Percentiles rank a stretch among this genome's conserved stretches.
These are phyloP conservation scores for Posidonia oceanica DNA, from an alignment of 116 monocot species.

Conservation along the genomic window DNA sequence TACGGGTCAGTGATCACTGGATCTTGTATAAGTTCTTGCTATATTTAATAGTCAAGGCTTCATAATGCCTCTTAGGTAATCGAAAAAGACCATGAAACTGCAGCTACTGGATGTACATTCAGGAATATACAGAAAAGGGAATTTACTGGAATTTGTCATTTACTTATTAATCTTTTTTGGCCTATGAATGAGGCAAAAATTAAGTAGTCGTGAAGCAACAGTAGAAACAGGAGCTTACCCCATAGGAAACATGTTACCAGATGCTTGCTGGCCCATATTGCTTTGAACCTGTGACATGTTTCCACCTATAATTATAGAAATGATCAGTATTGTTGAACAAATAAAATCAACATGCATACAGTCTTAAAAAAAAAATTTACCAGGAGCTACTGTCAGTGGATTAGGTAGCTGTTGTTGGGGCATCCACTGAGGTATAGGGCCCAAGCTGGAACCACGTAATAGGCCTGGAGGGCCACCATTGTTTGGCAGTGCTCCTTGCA, in stretches of 20 bases:
- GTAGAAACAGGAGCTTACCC: constrained; percentile 29
- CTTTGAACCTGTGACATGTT: constrained; percentile 52
- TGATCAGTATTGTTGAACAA: neutral
- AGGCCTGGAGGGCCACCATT: constrained; percentile 20
- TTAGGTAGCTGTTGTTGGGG: constrained; percentile 9
- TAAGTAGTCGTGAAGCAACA: too few relatives aligned
- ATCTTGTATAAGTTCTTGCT: too few relatives aligned
- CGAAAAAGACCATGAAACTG: too few relatives aligned
- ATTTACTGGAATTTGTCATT: too few relatives aligned
- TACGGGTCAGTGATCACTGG: too few relatives aligned
- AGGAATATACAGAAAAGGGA: too few relatives aligned
- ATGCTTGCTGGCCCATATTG: constrained; percentile 32
- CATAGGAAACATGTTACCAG: constrained; percentile 18
- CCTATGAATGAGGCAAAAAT: too few relatives aligned
- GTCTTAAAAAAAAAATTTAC: neutral
- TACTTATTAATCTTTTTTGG: too few relatives aligned
- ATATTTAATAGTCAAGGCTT: too few relatives aligned
- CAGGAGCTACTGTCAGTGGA: neutral
- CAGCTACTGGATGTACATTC: too few relatives aligned
- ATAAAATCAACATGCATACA: constrained; percentile 1
- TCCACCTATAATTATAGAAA: constrained; percentile 29
- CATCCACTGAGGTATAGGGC: constrained; percentile 17
- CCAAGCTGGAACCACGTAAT: constrained; percentile 38
- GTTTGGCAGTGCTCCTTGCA: constrained; percentile 48
- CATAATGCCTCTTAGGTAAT: too few relatives aligned